Evolutionary conservation across 2,329 filamentous ascomycete species (phyloP), one percentile per base, ranked within the genome.

Genomic region (Colletotrichum sp.): DNA sequence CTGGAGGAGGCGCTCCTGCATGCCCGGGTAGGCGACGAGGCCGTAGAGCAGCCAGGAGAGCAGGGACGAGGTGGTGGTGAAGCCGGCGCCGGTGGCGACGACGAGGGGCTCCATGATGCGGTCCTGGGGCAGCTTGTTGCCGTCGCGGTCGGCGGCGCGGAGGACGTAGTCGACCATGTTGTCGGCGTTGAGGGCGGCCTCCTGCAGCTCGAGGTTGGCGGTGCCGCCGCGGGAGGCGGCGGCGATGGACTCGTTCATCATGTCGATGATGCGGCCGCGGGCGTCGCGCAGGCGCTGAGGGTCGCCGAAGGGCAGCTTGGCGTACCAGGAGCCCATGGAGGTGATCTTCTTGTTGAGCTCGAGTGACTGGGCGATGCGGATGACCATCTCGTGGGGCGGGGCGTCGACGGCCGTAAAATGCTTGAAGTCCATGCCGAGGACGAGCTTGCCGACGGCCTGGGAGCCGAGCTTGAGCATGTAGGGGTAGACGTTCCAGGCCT

Each of bases 261-360:
- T 81, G 8, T 80, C 79, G 26, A 81, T 78, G 65, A 87, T 83
- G 16, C 84, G 82, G 1, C 71, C 70, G 18, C 79, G 81, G 13
- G 83, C 78, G 4, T 85, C 78, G 1, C 81, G 80, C 2, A 92
- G 82, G 9, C 82, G 82, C 75, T 86, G 83, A 0, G 89, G 87
- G 58, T 91, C 89, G 8, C 91, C 91, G 70, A 92, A 93, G 0
- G 91, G 91, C 32, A 93, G 78, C 9, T 83, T 81, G 3, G 83
- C 83, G 73, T 92, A 93, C 91, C 91, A 93, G 64, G 85, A 83
- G 2, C 90, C 90, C 79, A 87, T 86, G 0, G 88, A 86, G 0
- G 89, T 86, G 9, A 92, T 84, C 79, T 90, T 90, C 83, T 93
- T 93, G 81, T 91, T 93, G 15, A 93, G 81, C 32, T 85, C 83